phyloP scores from a whole-genome alignment of 2,329 filamentous ascomycete genomes.

The Penicillium hordei region DNA sequence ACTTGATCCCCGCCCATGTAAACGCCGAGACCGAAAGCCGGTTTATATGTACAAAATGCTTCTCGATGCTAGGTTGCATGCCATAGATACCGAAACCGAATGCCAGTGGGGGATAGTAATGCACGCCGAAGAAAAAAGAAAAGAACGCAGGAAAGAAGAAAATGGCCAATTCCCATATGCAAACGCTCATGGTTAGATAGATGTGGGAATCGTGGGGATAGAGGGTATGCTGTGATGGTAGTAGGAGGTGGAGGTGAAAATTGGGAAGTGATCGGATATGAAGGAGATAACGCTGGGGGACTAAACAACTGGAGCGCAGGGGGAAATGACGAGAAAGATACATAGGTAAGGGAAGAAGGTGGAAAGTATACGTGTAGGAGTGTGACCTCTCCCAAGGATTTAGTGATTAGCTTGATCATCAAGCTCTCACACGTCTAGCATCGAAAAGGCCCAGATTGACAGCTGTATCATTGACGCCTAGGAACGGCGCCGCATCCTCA shows the following conservation, averaged over 20 bases:
- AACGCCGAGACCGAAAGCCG: slow-evolving; percentile 9
- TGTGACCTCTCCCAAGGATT: not conserved
- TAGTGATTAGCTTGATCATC: not conserved
- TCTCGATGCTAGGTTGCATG: slow-evolving; percentile 8
- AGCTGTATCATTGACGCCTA: slow-evolving; percentile 48
- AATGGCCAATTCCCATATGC: slow-evolving; percentile 4
- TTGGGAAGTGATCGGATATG: not conserved
- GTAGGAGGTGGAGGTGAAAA: not conserved
- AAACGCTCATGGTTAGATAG: slow-evolving; percentile 6
- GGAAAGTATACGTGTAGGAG: not conserved
- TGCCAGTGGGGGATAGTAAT: slow-evolving; percentile 7
- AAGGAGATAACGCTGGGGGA: not conserved
- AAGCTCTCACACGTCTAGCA: slow-evolving; percentile 37
- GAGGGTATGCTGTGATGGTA: not conserved
- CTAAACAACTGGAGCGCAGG: not conserved
- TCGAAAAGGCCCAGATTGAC: slow-evolving; percentile 46
- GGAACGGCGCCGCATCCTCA: slow-evolving; percentile 46
- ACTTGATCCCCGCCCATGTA: not conserved
- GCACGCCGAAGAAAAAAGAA: slow-evolving; percentile 1
- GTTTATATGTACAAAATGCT: slow-evolving; percentile 13
- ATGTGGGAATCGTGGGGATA: not conserved
- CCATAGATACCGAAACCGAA: slow-evolving; percentile 6
- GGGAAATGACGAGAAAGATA: not conserved
- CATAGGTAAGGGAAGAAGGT: not conserved
- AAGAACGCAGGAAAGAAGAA: not conserved